These are phyloP conservation scores for Gossypium ekmanianum DNA, from an alignment of 345 rosid species.

Conservation along the genomic window DNA sequence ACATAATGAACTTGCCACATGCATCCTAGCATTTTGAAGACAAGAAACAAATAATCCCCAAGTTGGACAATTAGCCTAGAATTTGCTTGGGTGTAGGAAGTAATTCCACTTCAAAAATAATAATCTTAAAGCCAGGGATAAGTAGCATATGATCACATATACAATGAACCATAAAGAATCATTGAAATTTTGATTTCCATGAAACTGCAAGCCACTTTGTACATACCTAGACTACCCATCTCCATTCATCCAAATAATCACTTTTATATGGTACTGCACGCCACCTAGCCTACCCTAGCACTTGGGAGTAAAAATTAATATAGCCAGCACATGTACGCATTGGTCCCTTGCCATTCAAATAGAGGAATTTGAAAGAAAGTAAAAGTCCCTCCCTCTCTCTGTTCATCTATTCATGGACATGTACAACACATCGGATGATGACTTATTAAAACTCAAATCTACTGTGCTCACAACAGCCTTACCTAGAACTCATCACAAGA, in stretches of 20 bases:
- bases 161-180: neutral
- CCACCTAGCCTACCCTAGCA: neutral
- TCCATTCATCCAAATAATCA: neutral
- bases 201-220: neutral
- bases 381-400: neutral
- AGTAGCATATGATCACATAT: neutral
- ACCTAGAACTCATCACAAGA: constrained; percentile 85
- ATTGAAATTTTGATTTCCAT: neutral
- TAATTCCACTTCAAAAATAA: neutral
- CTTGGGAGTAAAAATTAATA: neutral
- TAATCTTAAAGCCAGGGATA: neutral
- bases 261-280: neutral
- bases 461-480: constrained; percentile 21
- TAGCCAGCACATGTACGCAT: neutral
- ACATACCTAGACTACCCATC: neutral
- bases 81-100: neutral
- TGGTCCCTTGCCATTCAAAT: neutral
- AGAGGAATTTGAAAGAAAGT: neutral
- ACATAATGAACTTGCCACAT: neutral
- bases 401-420: neutral
- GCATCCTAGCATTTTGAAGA: neutral
- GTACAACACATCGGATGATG: neutral
- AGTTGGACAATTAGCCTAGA: neutral
- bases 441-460: neutral
- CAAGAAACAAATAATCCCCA: neutral